Evolutionary conservation across 768 basidiomycete species (phyloP).

Genomic region (button mushroom (Agaricus bisporus)): DNA sequence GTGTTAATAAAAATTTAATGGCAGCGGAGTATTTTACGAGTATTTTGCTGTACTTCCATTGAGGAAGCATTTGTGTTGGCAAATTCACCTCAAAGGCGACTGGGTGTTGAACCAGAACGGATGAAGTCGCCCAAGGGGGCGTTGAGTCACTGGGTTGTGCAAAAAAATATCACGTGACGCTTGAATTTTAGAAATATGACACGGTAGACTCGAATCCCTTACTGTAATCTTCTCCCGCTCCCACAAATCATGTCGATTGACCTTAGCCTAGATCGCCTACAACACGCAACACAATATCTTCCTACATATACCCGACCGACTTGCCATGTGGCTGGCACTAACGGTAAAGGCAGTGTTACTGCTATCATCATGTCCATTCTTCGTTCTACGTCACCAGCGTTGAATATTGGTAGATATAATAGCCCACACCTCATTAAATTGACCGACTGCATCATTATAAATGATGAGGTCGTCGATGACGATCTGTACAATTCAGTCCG

Average conservation of each 20-base stretch:
- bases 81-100: too few species aligned
- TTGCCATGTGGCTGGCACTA: constrained; percentile 90
- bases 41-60: too few species aligned
- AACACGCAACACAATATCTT: constrained; percentile 44
- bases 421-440: constrained; percentile 83
- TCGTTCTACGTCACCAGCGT: constrained; percentile 40
- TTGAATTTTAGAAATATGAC: too few species aligned
- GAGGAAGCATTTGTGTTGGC: too few species aligned
- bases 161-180: too few species aligned
- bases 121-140: too few species aligned
- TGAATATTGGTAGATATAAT: constrained; percentile 80
- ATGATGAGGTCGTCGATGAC: constrained; percentile 44
- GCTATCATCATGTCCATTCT: constrained; percentile 78
- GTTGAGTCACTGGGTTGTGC: too few species aligned
- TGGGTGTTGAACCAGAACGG: too few species aligned
- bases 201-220: too few species aligned
- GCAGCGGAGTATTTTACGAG: too few species aligned
- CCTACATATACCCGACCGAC: constrained; percentile 71
- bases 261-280: constrained; percentile 57
- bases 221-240: too few species aligned
- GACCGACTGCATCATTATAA: constrained; percentile 70
- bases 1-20: too few species aligned
- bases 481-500: constrained; percentile 42
- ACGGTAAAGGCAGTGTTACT: constrained; percentile 94
- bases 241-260: constrained; percentile 52